These are phyloP conservation scores for Stephania yunnanensis DNA, from an alignment of 164 flowering plant species.

Conservation along the genomic window DNA sequence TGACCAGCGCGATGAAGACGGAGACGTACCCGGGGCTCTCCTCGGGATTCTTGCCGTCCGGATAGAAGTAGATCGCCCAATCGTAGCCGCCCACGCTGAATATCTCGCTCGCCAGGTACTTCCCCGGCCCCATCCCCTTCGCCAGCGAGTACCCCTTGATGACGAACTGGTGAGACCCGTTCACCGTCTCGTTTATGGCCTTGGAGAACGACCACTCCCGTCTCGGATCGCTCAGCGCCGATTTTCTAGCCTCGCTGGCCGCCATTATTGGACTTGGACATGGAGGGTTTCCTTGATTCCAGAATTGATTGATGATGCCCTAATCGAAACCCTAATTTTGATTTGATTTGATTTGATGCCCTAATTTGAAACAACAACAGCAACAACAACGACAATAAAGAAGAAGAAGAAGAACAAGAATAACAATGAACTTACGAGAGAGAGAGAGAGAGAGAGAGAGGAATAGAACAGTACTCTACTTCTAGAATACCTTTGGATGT, in stretches of 20 bases:
- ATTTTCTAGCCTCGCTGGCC: background rate
- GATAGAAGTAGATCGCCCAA: slow-evolving; percentile 91
- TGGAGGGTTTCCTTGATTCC: background rate
- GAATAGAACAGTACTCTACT: too few species aligned
- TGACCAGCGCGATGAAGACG: slow-evolving; percentile 71
- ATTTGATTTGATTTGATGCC: too few species aligned
- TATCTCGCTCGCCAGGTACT: slow-evolving; percentile 57
- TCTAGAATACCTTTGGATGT: too few species aligned
- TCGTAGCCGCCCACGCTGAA: slow-evolving; percentile 80
- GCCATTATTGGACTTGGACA: background rate
- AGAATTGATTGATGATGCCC: slow-evolving; percentile 13
- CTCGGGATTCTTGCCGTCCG: slow-evolving; percentile 86
- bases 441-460: too few species aligned
- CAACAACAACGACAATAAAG: too few species aligned
- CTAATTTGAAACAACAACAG: too few species aligned
- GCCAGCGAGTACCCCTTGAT: slow-evolving; percentile 78
- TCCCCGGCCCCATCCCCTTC: slow-evolving; percentile 79
- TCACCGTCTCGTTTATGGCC: slow-evolving; percentile 67
- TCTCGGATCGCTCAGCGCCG: background rate
- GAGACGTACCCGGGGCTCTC: slow-evolving; percentile 68
- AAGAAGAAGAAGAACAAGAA: too few species aligned
- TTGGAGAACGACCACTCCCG: slow-evolving; percentile 37
- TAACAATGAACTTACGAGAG: too few species aligned
- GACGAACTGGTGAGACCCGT: slow-evolving; percentile 63
- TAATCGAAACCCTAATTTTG: background rate